phyloP scores from a whole-genome alignment of 148 eudicot genomes.

The Hydrangea macrophylla region DNA sequence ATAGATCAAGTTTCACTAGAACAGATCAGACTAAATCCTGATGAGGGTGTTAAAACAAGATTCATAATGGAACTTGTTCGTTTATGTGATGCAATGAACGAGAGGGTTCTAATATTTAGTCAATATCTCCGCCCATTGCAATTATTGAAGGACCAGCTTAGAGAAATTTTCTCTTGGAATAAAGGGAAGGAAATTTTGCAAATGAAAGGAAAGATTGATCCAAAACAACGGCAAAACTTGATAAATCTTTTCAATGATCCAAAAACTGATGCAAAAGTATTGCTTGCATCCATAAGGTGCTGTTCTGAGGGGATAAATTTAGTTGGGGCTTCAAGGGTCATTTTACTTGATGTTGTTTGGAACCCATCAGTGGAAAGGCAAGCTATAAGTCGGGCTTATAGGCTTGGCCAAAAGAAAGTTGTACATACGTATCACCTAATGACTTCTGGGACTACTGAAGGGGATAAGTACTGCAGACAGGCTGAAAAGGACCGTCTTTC shows the following conservation, averaged over 20 bases:
- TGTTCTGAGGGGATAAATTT: constrained; percentile 67
- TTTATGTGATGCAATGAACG: constrained; percentile 29
- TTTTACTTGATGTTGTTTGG: constrained; percentile 62
- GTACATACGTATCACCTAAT: constrained; percentile 55
- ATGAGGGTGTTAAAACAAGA: constrained; percentile 43
- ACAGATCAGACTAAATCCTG: constrained; percentile 16
- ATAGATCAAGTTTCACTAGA: constrained; percentile 12
- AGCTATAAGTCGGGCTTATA: constrained; percentile 66
- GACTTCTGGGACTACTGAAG: constrained; percentile 36
- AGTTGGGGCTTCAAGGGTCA: constrained; percentile 71
- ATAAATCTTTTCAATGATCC: constrained; percentile 44
- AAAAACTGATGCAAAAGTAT: constrained; percentile 34
- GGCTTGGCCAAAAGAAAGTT: constrained; percentile 51
- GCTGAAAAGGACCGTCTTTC: constrained; percentile 37
- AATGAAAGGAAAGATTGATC: constrained; percentile 39
- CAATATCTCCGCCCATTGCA: constrained; percentile 43
- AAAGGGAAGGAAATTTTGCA: constrained; percentile 35
- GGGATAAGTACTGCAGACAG: constrained; percentile 30
- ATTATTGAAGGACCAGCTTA: constrained; percentile 25
- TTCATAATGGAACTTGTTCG: constrained; percentile 50
- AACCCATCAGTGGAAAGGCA: constrained; percentile 71
- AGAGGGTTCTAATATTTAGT: constrained; percentile 58
- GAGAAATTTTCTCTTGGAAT: constrained; percentile 32
- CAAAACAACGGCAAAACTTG: constrained; percentile 28
- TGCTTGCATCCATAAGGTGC: constrained; percentile 59